Evolutionary conservation across 768 basidiomycete species (phyloP), one percentile per base, ranked within the genome.

Genomic region (Russula olivacea): DNA sequence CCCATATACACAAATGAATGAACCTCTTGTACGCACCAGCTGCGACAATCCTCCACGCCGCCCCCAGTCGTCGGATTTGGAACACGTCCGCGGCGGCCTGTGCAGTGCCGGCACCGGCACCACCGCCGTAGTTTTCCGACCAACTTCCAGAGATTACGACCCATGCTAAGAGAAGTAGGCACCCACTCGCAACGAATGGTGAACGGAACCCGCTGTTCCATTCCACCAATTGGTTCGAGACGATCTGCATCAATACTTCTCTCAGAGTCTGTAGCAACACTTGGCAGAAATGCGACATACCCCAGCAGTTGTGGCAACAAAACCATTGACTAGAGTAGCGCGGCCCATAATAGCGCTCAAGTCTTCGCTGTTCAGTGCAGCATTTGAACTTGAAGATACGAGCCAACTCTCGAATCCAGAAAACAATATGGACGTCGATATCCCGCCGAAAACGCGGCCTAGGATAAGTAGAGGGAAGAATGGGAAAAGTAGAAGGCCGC

Each of bases 361-460:
- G 53, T 86, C 84, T 12, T 79, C 72, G 9, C 81, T 77, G 1
- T 83, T 75, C 9, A 90, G 75, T 1, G 78, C 75, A 10, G 80
- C 68, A 14, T 78, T 72, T 25, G 80, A 80, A 17, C 85, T 76
- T 0, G 87, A 79, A 3, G 86, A 85, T 51, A 90, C 79, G 52
- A 91, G 75, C 89, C 89, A 91, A 25, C 87, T 84, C 68, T 91
- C 88, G 67, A 90, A 89, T 8, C 81, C 84, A 14, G 86, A 87
- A 74, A 84, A 89, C 38, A 89, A 80, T 65, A 89, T 89, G 21
- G 88, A 85, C 0, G 88, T 89, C 1, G 88, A 87, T 45, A 87
- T 71, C 1, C 89, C 89, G 1, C 86, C 89, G 6, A 87, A 76
- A 17, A 88, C 70, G 32, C 89, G 82, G 1, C 86, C 89, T 2